Evolutionary conservation across 805 yeast genomes (phyloP), one percentile per base, ranked within the genome.

Genomic region (Candida pini): DNA sequence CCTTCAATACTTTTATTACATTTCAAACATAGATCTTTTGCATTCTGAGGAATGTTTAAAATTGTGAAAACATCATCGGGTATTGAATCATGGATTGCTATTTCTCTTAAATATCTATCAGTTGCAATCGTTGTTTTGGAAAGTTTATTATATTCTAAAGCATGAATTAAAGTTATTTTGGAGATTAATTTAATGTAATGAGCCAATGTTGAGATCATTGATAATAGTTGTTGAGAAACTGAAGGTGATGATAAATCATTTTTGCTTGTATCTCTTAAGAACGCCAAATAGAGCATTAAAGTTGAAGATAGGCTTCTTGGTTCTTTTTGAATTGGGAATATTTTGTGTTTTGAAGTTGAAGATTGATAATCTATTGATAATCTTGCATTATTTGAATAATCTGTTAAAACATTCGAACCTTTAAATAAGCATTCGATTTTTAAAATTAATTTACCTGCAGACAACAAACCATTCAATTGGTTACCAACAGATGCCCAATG

Each of bases 241-340:
- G 54, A 48, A 12, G 59, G 37, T 4, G 63, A 62, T 6, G 60
- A 49, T 17, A 65, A 29, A 59, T 46, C 58, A 44, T 45, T 33
- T 25, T 44, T 38, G 28, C 52, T 56, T 0, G 76, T 66, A 49
- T 85, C 87, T 41, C 96, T 69, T 28, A 92, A 62, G 22, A 87
- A 69, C 1, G 95, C 88, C 54, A 92, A 69, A 60, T 87, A 90
- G 31, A 86, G 78, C 81, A 92, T 89, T 6, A 92, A 69, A 54
- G 88, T 89, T 6, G 95, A 88, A 7, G 96, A 83, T 32, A 92
- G 69, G 33, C 83, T 83, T 52, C 95, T 71, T 9, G 98, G 96
- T 58, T 85, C 86, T 34, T 60, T 73, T 19, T 62, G 60, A 24
- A 74, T 51, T 5, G 58, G 47, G 49, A 71, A 43, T 55, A 67